Conservation (phyloP, 768 basidiomycete genomes). For the Lactarius quietus region DNA sequence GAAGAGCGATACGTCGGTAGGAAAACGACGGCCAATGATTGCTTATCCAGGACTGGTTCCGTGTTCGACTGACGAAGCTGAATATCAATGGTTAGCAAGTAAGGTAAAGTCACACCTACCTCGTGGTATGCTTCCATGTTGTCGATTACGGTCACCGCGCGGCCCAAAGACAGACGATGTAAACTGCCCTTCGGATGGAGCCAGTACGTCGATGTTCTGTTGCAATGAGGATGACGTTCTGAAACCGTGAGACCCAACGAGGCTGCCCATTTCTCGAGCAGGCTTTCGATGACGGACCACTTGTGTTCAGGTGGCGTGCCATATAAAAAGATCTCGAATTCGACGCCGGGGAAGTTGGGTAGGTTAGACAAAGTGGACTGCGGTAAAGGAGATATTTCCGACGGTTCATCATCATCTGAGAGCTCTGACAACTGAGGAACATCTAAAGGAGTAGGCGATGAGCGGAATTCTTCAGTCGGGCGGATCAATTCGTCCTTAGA, state of each 20-base stretch:
- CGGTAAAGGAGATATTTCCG: constrained; percentile 2
- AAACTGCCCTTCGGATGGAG: constrained; percentile 32
- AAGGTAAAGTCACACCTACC: constrained; percentile 35
- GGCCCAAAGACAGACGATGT: constrained; percentile 31
- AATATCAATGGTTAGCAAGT: constrained; percentile 36
- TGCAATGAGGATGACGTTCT: constrained; percentile 26
- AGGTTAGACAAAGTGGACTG: constrained; percentile 28
- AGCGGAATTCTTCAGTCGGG: constrained; percentile 49
- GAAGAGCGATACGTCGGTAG: constrained; percentile 47
- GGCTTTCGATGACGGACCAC: constrained; percentile 55
- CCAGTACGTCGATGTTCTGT: constrained; percentile 26
- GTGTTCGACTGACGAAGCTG: constrained; percentile 41
- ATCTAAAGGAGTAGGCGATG: constrained; percentile 39
- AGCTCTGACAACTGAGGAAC: constrained; percentile 24
- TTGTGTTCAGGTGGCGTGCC: constrained; percentile 56
- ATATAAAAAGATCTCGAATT: constrained; percentile 65
- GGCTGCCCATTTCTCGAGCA: constrained; percentile 53
- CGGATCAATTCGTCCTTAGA: constrained; percentile 57
- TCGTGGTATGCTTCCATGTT: constrained; percentile 35
- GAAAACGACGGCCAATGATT: constrained; percentile 66
- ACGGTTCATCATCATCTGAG: constrained; percentile 27
- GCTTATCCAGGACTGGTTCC: constrained; percentile 39
- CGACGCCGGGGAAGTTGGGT: constrained; percentile 33
- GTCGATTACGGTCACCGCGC: constrained; percentile 40
- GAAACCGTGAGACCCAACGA: constrained; percentile 33